Conservation (phyloP, 1,139 yeast species). For the Taphrina wiesneri region DNA sequence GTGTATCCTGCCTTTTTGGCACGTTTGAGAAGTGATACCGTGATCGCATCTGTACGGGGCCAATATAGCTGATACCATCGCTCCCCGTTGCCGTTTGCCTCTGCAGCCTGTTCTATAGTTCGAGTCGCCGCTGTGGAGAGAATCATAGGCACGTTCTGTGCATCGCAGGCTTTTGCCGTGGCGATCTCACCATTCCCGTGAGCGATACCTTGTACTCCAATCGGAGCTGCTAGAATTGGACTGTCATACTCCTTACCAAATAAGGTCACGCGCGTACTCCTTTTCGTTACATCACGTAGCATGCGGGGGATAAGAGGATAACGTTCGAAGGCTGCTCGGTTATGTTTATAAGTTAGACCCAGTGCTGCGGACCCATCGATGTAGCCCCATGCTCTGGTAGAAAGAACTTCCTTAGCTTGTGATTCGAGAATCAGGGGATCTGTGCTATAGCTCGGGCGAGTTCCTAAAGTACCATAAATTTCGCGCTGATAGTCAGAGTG, state of each 20-base stretch:
- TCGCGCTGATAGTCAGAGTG: conserved; percentile 32
- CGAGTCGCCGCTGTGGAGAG: conserved; percentile 43
- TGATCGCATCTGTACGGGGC: conserved; percentile 42
- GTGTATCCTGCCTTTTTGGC: conserved; percentile 42
- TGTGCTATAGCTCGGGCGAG: conserved; percentile 17
- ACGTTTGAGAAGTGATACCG: conserved; percentile 41
- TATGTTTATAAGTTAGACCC: conserved; percentile 35
- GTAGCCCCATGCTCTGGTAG: conserved; percentile 31
- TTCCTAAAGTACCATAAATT: conserved; percentile 25
- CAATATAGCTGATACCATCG: conserved; percentile 44
- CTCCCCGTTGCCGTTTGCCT: conserved; percentile 40
- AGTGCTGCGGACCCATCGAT: conserved; percentile 37
- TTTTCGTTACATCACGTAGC: conserved; percentile 36
- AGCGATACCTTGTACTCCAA: conserved; percentile 43
- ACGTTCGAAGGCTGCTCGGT: conserved; percentile 35
- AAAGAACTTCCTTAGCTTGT: conserved; percentile 28
- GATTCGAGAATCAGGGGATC: conserved; percentile 21
- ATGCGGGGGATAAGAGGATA: conserved; percentile 38
- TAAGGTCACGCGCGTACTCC: conserved; percentile 39
- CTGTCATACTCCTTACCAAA: conserved; percentile 40
- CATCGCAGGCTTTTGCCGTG: conserved; percentile 42
- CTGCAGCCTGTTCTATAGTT: conserved; percentile 42
- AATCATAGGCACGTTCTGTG: conserved; percentile 42
- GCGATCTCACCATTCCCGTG: conserved; percentile 43
- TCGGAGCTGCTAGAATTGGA: conserved; percentile 42